Base-by-base conservation (phyloP, 768 basidiomycete genomes). In the Termitomyces eurrhizus region DNA sequence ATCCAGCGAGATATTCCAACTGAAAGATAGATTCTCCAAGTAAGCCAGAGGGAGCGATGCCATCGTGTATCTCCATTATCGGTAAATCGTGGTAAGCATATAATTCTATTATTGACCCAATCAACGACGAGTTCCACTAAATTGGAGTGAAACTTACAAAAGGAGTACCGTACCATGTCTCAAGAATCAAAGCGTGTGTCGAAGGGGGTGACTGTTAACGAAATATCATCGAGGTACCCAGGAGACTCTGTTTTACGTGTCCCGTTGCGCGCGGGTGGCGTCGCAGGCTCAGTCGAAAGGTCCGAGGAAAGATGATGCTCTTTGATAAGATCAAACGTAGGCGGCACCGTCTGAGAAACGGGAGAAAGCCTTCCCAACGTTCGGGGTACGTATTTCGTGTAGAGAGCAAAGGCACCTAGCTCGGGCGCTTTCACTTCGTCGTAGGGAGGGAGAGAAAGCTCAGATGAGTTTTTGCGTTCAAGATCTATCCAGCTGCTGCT, bases 401-500 rank as follows among this genome's bases (percentile, higher is more conserved):
- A 64, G 0, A 48, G 53, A 12, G 49, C 49, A 9, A 46, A 41
- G 6, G 32, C 29, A 35, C 46, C 9, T 26, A 13, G 35, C 37
- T 37, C 36, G 3, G 48, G 37, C 32, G 16, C 16, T 24, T 50
- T 59, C 18, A 58, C 24, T 32, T 58, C 49, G 1, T 60, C 56
- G 32, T 52, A 53, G 4, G 55, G 26, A 55, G 39, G 50, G 18
- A 36, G 44, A 56, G 54, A 36, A 35, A 44, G 36, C 6, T 55
- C 44, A 9, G 21, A 36, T 44, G 7, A n/a, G 33, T 36, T 42
- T 46, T 64, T 61, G 18, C 55, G 29, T n/a, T 66, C 64, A 18
- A 64, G 42, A 37, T 65, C 60, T 33, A 55, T 55, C 63, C 59
- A 66, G 32, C 35, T 59, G 32, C 35, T 59, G 8, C 37, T 8